Evolutionary conservation across 176 grass and related monocot species (phyloP).

Genomic region (Rhynchospora breviuscula): DNA sequence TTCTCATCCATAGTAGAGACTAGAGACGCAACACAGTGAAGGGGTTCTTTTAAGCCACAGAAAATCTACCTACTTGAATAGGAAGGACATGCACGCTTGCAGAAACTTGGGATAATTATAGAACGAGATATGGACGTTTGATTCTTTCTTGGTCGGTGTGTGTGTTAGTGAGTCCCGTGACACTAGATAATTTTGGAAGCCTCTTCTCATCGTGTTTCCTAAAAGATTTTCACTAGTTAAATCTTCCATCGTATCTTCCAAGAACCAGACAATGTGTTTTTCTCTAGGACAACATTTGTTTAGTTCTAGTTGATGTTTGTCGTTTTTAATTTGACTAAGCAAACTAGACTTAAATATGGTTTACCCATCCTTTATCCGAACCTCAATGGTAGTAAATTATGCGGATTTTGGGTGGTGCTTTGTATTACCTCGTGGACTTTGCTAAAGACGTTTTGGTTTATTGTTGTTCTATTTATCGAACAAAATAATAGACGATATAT

Average conservation of each 20-base stretch:
- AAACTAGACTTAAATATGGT: neutral
- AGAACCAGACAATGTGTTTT: neutral
- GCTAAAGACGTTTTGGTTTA: neutral
- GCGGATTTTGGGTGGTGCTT: neutral
- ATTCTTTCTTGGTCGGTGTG: neutral
- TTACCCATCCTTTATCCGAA: neutral
- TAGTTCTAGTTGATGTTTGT: neutral
- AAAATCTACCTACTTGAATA: neutral
- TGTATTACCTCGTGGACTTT: neutral
- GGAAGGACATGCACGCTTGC: neutral
- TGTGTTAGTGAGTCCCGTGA: slow-evolving; percentile 8
- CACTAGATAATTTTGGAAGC: slow-evolving; percentile 6
- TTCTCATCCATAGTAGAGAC: no score
- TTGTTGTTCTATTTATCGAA: neutral
- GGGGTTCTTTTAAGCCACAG: neutral
- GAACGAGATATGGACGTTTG: neutral
- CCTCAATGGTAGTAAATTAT: neutral
- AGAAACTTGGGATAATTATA: neutral
- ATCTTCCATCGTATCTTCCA: slow-evolving; percentile 8
- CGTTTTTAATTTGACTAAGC: neutral
- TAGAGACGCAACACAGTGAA: neutral
- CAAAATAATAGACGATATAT: neutral
- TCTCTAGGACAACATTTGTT: neutral
- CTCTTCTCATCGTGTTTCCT: slow-evolving; percentile 6
- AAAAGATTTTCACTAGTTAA: neutral